Base-by-base conservation (phyloP, 2,329 filamentous ascomycete genomes). In the Ophiognomonia clavigignenti-juglandacearum region DNA sequence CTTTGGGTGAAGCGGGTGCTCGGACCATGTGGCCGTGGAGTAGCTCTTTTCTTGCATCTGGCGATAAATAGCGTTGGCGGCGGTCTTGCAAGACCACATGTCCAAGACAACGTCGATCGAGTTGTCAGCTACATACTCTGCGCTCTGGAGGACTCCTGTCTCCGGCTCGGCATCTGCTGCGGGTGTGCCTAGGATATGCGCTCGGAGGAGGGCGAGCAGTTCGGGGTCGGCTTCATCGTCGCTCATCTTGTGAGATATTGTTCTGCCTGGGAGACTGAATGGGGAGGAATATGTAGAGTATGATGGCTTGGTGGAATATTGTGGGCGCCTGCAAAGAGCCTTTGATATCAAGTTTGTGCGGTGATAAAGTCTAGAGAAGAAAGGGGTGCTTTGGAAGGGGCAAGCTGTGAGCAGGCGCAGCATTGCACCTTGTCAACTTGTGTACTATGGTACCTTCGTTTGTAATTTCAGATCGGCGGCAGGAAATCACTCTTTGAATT, bases 201-300 rank as follows among this genome's bases (percentile, higher is more conserved):
- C 82, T 44, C 90, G 85, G 13, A 97, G 78, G 18, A 96, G 83
- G 56, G 84, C 89, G 18, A 96, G 75, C 38, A 97, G 82, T 67
- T 96, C 91, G 34, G 80, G 85, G 61, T 96, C 92, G 39, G 85
- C 84, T 65, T 96, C 92, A 66, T 95, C 88, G 71, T 96, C 90
- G 39, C 88, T 95, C 87, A 95, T 95, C 16, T 35, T 48, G 14
- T n/a, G n/a, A n/a, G n/a, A n/a, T n/a, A n/a, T n/a, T n/a, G n/a
- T n/a, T n/a, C n/a, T n/a, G n/a, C n/a, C n/a, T n/a, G n/a, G n/a
- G n/a, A 3, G 16, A 20, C 22, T 51, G 24, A 35, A 50, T 20
- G 16, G 27, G 11, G 9, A 36, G 6, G 14, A 9, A 13, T 26
- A 3, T 23, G 2, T 44, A 24, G 10, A 5, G 23, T 8, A 27